Base-by-base conservation (phyloP, 1,139 yeast genomes). In the Tardiomyces digboiensis region DNA sequence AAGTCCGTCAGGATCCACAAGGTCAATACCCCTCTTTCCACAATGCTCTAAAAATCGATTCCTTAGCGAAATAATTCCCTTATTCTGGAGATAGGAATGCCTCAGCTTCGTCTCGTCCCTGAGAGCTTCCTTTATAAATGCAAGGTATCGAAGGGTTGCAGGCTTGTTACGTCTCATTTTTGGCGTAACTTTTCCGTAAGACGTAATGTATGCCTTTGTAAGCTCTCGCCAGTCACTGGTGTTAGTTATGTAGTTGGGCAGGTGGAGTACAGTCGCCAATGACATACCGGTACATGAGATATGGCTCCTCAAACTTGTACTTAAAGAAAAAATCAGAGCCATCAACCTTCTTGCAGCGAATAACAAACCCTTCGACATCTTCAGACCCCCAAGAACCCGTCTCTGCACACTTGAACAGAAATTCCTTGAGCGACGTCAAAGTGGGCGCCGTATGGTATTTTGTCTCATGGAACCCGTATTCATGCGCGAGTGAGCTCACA, bases 261-360 rank as follows among this genome's bases (percentile, higher is more conserved):
- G n/a, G n/a, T n/a, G n/a, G n/a, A n/a, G n/a, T n/a, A n/a, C n/a
- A n/a, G n/a, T n/a, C n/a, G n/a, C n/a, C n/a, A n/a, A n/a, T n/a
- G n/a, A n/a, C n/a, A n/a, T n/a, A n/a, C n/a, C 99, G 74, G 60
- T 88, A 93, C 71, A 93, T 74, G 43, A 87, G 67, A 57, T 93
- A 93, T 0, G 98, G 98, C 63, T 93, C 96, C 53, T 88, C 95
- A 60, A 93, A 91, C 62, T 93, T 93, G 67, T 71, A 91, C 65
- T 93, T 93, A 75, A 88, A 93, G 63, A 93, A 87, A 56, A 75
- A 87, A 49, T 79, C 82, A 13, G 58, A 61, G 16, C 46, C 46
- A 19, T 51, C 53, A 14, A 45, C 52, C 14, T 52, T 47, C 42
- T 68, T 65, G 53, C 91, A 77, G 43, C 98, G 70, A 5, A 93